Base-by-base conservation (phyloP, 2,329 filamentous ascomycete species). In the Neonectria hederae region DNA sequence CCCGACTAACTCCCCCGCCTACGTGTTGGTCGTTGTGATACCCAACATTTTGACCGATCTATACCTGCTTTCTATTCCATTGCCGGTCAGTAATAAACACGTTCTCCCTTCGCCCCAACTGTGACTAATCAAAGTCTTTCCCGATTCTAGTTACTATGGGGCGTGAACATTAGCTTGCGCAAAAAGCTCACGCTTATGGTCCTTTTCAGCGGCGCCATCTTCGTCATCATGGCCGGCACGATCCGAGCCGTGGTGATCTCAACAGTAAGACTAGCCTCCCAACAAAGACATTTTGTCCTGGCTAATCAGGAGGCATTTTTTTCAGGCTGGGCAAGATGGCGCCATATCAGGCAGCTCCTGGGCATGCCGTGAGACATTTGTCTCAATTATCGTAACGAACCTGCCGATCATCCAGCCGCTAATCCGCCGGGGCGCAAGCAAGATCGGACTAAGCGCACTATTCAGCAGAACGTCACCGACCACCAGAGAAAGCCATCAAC, bases 311-410 rank as follows among this genome's bases (percentile, higher is more conserved):
- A n/a, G 38, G n/a, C n/a, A n/a, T n/a, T n/a, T 19, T 21, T 19
- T 42, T 7, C 40, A 71, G 69, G 60, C 69, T 0, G 69, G 69
- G 1, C 56, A 62, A 2, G 38, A 71, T n/a, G 69, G 69, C 4
- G 69, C 69, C 22, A 48, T 71, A 5, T 63, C 69, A 1, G 69
- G 69, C 2, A 71, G 69, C 14, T 11, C 62, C 19, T 81, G 78
- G 79, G 76, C 79, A 13, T 75, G 74, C 35, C 76, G 78, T n/a
- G 78, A 81, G 62, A 77, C 75, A 3, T 80, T 80, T 54, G 78
- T 80, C 48, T 75, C 79, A 35, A 74, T 78, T 19, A 60, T 79
- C 54, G 77, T 81, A 46, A 76, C 78, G 14, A 80, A 81, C 52
- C 66, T 72, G 0, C 73, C 72, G 2, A 72, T 71, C 5, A 64